Percentiles rank a stretch among this genome's conserved stretches.
phyloP scores from a whole-genome alignment of 2,329 filamentous ascomycete genomes.

The Whalleya microplaca region DNA sequence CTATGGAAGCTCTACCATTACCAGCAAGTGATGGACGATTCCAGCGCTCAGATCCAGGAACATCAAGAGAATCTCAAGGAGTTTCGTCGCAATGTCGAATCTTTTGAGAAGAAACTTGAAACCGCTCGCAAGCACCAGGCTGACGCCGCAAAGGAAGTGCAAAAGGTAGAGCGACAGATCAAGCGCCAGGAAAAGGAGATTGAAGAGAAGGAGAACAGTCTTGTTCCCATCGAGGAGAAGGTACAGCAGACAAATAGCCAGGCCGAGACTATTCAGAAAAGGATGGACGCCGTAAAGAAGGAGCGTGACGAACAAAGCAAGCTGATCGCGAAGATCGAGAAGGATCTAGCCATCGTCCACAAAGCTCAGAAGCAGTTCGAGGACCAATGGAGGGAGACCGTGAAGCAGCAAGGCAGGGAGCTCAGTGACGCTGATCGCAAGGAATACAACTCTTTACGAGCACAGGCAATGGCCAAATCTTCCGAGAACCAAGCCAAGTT shows the following conservation, averaged over 20 bases:
- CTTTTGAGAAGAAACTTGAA: slow-evolving; percentile 80
- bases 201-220: slow-evolving; percentile 80
- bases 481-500: slow-evolving; percentile 81
- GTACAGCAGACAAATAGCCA: slow-evolving; percentile 77
- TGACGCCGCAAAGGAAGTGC: slow-evolving; percentile 74
- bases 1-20: slow-evolving; percentile 97
- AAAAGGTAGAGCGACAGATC: slow-evolving; percentile 83
- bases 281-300: slow-evolving; percentile 72
- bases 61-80: slow-evolving; percentile 96
- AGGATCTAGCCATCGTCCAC: slow-evolving; percentile 80
- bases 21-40: slow-evolving; percentile 90
- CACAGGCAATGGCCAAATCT: slow-evolving; percentile 82
- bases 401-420: slow-evolving; percentile 84
- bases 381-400: slow-evolving; percentile 79
- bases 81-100: slow-evolving; percentile 83
- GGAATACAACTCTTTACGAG: slow-evolving; percentile 83
- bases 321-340: slow-evolving; percentile 74
- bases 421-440: slow-evolving; percentile 84
- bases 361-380: slow-evolving; percentile 91
- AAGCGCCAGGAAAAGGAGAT: slow-evolving; percentile 84
- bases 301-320: slow-evolving; percentile 74
- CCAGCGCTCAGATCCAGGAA: slow-evolving; percentile 85
- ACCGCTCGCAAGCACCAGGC: slow-evolving; percentile 83
- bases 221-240: slow-evolving; percentile 92
- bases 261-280: slow-evolving; percentile 67